Conservation (phyloP, 306 rosid genomes). For the Malus orientalis region DNA sequence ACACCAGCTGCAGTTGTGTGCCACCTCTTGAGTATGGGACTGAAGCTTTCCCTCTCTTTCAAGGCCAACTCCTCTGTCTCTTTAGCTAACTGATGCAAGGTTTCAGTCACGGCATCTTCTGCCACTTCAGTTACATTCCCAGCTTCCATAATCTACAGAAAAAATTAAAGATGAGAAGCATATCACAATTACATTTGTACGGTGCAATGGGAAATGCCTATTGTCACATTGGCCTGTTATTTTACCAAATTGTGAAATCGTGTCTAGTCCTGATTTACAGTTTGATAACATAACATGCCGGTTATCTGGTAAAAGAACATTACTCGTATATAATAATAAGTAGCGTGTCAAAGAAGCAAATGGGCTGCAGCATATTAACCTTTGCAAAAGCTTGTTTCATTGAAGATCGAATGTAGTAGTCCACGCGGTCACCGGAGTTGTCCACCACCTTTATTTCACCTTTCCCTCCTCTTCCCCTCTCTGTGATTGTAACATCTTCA, state of each 20-base stretch:
- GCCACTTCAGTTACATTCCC: slow-evolving; percentile 36
- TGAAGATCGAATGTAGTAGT: slow-evolving; percentile 58
- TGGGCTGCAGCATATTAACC: slow-evolving; percentile 25
- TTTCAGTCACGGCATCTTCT: slow-evolving; percentile 40
- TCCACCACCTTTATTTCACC: slow-evolving; percentile 52
- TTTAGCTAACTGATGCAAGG: slow-evolving; percentile 58
- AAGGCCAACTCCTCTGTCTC: slow-evolving; percentile 70
- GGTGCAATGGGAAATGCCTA: background rate
- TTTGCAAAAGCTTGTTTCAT: slow-evolving; percentile 52
- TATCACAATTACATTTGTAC: background rate
- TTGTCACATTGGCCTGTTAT: background rate
- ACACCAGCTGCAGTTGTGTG: slow-evolving; percentile 49
- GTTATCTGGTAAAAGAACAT: background rate
- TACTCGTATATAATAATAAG: background rate
- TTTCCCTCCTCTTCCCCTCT: slow-evolving; percentile 32
- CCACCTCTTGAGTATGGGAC: slow-evolving; percentile 66
- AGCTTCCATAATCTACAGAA: slow-evolving; percentile 40
- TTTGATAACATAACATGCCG: background rate
- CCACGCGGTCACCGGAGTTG: slow-evolving; percentile 58
- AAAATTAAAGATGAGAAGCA: background rate
- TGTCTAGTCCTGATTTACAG: background rate
- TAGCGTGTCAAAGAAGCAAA: background rate
- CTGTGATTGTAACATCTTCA: slow-evolving; percentile 53
- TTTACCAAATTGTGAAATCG: background rate
- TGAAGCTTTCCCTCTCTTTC: slow-evolving; percentile 71